These are phyloP conservation scores for Microcera coccophila DNA, from an alignment of 2,329 filamentous ascomycete genomes.

Conservation along the genomic window DNA sequence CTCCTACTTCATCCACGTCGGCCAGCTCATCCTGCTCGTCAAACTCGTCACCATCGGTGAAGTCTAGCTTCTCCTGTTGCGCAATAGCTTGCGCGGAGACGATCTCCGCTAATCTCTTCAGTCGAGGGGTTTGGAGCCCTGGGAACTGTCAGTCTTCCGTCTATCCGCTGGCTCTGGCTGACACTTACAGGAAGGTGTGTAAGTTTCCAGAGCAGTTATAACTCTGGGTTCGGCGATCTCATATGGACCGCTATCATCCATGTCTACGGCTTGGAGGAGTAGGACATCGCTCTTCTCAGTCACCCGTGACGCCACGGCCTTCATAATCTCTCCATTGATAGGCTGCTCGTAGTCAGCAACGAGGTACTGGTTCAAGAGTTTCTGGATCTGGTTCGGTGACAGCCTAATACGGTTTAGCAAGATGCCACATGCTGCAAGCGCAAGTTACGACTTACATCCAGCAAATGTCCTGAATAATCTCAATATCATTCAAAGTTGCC, in stretches of 20 bases:
- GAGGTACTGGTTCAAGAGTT: conserved; percentile 96
- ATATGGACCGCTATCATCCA: conserved; percentile 98
- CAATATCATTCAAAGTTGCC: conserved; percentile 96
- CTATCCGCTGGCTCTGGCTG: not conserved
- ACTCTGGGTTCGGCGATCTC: conserved; percentile 96
- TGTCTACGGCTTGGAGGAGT: conserved; percentile 89
- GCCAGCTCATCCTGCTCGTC: conserved; percentile 49
- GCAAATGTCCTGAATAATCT: conserved; percentile 99
- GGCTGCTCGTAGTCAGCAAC: conserved; percentile 99
- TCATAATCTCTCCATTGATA: conserved; percentile 99
- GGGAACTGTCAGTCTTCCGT: conserved; percentile 13
- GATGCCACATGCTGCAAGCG: conserved; percentile 4
- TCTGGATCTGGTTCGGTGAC: conserved; percentile 98
- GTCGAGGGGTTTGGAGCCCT: conserved; percentile 93
- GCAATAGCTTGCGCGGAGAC: conserved; percentile 94
- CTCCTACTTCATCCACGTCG: conserved; percentile 49
- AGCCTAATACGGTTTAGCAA: conserved; percentile 53
- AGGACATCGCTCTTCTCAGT: conserved; percentile 98
- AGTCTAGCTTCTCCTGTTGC: conserved; percentile 83
- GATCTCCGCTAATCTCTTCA: conserved; percentile 97
- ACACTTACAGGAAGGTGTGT: conserved; percentile 88
- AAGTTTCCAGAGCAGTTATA: conserved; percentile 95
- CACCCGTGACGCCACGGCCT: conserved; percentile 92
- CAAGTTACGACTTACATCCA: conserved; percentile 74
- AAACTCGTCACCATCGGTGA: conserved; percentile 41